Evolutionary conservation across 805 yeast species (phyloP).

Genomic region (Candida chilensis): DNA sequence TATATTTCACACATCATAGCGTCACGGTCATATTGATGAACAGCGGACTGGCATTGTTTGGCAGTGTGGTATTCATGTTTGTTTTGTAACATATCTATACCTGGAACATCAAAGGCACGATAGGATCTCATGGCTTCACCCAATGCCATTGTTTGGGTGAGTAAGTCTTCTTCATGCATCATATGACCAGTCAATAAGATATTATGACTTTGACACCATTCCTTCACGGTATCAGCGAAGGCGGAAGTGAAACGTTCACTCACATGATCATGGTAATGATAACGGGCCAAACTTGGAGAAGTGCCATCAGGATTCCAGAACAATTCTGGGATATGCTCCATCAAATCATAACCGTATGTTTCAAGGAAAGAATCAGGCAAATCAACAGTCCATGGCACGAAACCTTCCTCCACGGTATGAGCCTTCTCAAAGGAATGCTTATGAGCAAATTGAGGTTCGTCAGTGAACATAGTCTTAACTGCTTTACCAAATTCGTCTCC

Average conservation of each 20-base stretch:
- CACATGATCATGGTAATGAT: conserved; percentile 4
- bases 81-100: conserved; percentile 6
- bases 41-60: conserved; percentile 5
- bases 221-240: conserved; percentile 3
- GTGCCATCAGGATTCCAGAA: conserved; percentile 1
- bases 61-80: conserved; percentile 7
- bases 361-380: not conserved
- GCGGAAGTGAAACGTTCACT: conserved; percentile 6
- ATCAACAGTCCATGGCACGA: conserved; percentile 2
- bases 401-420: not conserved
- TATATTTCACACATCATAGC: conserved; percentile 6
- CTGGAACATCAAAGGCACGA: conserved; percentile 4
- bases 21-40: conserved; percentile 4
- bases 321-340: conserved; percentile 1
- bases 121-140: conserved; percentile 7
- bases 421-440: conserved; percentile 1
- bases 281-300: conserved; percentile 1
- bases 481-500: conserved; percentile 1
- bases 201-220: conserved; percentile 4
- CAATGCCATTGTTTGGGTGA: conserved; percentile 5
- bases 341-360: not conserved
- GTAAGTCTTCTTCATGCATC: conserved; percentile 5
- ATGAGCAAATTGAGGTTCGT: conserved; percentile 2
- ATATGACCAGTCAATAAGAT: conserved; percentile 5
- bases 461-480: conserved; percentile 1